Base-by-base conservation (phyloP, 441 rosid genomes). In the Manihot esculenta region DNA sequence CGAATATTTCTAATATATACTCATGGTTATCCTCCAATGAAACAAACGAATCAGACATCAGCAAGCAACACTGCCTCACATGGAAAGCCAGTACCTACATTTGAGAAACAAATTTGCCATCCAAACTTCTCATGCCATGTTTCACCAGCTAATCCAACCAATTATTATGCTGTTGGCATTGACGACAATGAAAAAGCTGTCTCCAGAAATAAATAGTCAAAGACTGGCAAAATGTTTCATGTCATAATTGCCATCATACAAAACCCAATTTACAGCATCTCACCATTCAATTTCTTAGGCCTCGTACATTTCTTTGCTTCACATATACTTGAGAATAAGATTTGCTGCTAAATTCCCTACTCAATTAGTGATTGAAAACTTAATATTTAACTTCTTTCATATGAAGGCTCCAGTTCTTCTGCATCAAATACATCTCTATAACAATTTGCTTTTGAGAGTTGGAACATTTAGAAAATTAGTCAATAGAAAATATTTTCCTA, bases 71-170 rank as follows among this genome's bases (percentile, higher is more conserved):
- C 1, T 44, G 33, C 7, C 60, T 13, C 21, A 26, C 33, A 44
- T 18, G 41, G 41, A 23, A 17, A 35, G 44, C 10, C 45, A n/a
- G 35, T 54, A n/a, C 20, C 44, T 2, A 23, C 10, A 17, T 42
- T 30, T 27, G 58, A 21, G 67, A 63, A 67, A 45, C 8, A 30
- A 14, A 15, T 51, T 45, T 53, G 21, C 48, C 61, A 57, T 38
- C 38, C 2, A 57, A 71, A 56, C 38, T 64, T 55, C 64, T 26
- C 45, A 55, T 26, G 27, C 20, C 44, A 54, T 10, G 21, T 71
- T 64, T 61, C 58, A 48, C 71, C 58, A 48, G 71, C 12, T 44
- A 45, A 58, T 50, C 64, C 64, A 27, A 68, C 18, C 18, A n/a
- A 30, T 17, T 20, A 26, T 17, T 26, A 48, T 24, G 18, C 13